Percentiles rank a stretch among this genome's conserved stretches.
Conservation (phyloP, 129 eudicot species). For the Calendula officinalis region DNA sequence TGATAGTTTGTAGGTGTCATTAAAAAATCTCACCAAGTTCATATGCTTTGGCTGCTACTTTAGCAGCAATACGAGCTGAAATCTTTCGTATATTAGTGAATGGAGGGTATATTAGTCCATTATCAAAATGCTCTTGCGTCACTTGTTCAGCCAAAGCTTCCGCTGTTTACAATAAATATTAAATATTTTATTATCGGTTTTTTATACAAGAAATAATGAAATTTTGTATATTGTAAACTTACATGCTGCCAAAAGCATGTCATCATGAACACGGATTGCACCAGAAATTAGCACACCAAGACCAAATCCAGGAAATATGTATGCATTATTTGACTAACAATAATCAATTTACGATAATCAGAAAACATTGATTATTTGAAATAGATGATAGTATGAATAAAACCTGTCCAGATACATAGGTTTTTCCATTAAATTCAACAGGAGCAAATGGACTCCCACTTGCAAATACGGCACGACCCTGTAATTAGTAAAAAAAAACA, state of each 20-base stretch:
- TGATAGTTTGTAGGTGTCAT: too few relatives aligned
- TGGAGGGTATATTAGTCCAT: slow-evolving; percentile 83
- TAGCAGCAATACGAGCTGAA: slow-evolving; percentile 42
- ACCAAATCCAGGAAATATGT: slow-evolving; percentile 96
- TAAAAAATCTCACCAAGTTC: slow-evolving; percentile 34
- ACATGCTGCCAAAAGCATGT: slow-evolving; percentile 98
- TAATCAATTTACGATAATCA: slow-evolving; percentile 15
- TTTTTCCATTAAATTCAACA: slow-evolving; percentile 72
- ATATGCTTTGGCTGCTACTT: slow-evolving; percentile 42
- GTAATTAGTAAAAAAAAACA: neutral
- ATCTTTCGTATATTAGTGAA: slow-evolving; percentile 69
- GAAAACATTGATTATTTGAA: neutral
- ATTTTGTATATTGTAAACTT: slow-evolving; percentile 13
- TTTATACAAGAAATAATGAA: neutral
- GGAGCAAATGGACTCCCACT: slow-evolving; percentile 97
- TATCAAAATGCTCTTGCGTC: slow-evolving; percentile 69
- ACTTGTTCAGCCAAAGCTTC: slow-evolving; percentile 86
- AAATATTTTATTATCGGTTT: neutral
- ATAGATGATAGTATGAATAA: slow-evolving; percentile 14
- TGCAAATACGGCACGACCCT: slow-evolving; percentile 94
- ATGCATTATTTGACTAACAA: slow-evolving; percentile 88
- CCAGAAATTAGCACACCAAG: slow-evolving; percentile 94
- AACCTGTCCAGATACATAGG: slow-evolving; percentile 88
- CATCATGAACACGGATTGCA: slow-evolving; percentile 95
- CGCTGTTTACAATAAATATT: slow-evolving; percentile 39